phyloP scores from a whole-genome alignment of 2,329 filamentous ascomycete genomes.

The Tolypocladium tropicale region DNA sequence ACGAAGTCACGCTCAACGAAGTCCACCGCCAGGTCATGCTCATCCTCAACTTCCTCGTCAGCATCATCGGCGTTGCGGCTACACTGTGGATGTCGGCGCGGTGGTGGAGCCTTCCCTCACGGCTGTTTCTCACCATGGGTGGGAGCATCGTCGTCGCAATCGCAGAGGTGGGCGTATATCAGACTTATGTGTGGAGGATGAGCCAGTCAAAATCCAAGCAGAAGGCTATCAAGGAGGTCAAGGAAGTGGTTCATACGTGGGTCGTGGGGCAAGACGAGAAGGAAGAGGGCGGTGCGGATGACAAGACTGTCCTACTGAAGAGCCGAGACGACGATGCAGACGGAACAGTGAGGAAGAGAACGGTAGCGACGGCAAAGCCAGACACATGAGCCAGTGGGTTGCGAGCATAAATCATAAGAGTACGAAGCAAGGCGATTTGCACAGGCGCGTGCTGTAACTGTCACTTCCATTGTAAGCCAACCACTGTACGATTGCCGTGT shows the following conservation, averaged over 20 bases:
- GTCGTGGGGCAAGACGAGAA: constrained; percentile 37
- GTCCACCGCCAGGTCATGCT: constrained; percentile 73
- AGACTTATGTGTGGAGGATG: constrained; percentile 63
- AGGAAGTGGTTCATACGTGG: constrained; percentile 64
- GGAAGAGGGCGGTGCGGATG: constrained; percentile 9
- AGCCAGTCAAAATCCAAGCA: constrained; percentile 57
- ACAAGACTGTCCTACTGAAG: not conserved
- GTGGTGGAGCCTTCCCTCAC: constrained; percentile 63
- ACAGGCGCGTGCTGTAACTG: not conserved
- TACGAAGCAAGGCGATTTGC: not conserved
- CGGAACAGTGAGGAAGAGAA: constrained; percentile 15
- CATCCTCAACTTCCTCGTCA: constrained; percentile 83
- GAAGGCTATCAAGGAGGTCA: constrained; percentile 50
- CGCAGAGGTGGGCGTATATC: constrained; percentile 70
- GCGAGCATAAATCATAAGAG: not conserved
- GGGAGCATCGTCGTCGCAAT: constrained; percentile 61
- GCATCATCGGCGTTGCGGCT: constrained; percentile 67
- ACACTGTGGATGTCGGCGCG: constrained; percentile 70
- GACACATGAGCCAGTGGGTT: not conserved
- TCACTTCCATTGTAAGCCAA: not conserved
- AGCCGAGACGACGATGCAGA: not conserved
- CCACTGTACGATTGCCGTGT: not conserved
- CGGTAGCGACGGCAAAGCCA: constrained; percentile 2
- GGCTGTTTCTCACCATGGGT: constrained; percentile 61
- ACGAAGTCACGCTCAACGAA: constrained; percentile 60